phyloP scores from a whole-genome alignment of 371 early-diverging fungal species.

The Lichtheimia corymbifera region DNA sequence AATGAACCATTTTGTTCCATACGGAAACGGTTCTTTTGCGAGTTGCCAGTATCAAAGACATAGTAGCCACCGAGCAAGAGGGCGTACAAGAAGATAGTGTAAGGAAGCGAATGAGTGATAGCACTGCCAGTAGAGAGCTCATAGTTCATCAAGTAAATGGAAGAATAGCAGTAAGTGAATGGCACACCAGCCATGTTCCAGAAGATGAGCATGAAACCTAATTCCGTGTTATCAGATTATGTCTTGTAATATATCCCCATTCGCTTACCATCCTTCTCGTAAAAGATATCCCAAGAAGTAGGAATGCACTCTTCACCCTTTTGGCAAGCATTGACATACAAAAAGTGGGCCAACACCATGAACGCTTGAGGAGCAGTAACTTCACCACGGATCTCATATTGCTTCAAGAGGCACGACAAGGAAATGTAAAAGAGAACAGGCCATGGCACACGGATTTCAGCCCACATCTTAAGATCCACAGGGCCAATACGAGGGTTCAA shows the following conservation, averaged over 20 bases:
- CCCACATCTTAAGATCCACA: conserved; percentile 86
- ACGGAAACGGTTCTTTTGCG: conserved; percentile 89
- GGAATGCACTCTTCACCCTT: conserved; percentile 81
- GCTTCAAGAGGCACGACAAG: conserved; percentile 67
- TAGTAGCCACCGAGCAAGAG: conserved; percentile 49
- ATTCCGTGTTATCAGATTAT: not conserved
- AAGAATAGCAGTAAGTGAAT: conserved; percentile 61
- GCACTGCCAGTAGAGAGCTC: conserved; percentile 39
- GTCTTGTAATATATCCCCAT: not conserved
- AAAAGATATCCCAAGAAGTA: conserved; percentile 72
- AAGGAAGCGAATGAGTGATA: conserved; percentile 41
- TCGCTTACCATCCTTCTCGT: conserved; percentile 56
- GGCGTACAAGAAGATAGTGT: conserved; percentile 40
- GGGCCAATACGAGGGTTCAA: conserved; percentile 77
- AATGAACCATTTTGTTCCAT: conserved; percentile 69
- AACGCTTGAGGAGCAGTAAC: conserved; percentile 71
- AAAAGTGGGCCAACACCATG: conserved; percentile 75
- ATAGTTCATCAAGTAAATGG: conserved; percentile 54
- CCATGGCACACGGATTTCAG: conserved; percentile 81
- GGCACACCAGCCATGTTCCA: conserved; percentile 67
- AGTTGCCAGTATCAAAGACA: conserved; percentile 72
- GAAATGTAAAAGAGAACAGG: conserved; percentile 70
- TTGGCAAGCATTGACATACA: conserved; percentile 74
- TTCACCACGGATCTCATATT: conserved; percentile 63
- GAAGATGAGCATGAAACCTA: conserved; percentile 64